These are phyloP conservation scores for Calamus simplicifolius DNA, from an alignment of 176 grass and related monocot genomes.

Conservation along the genomic window DNA sequence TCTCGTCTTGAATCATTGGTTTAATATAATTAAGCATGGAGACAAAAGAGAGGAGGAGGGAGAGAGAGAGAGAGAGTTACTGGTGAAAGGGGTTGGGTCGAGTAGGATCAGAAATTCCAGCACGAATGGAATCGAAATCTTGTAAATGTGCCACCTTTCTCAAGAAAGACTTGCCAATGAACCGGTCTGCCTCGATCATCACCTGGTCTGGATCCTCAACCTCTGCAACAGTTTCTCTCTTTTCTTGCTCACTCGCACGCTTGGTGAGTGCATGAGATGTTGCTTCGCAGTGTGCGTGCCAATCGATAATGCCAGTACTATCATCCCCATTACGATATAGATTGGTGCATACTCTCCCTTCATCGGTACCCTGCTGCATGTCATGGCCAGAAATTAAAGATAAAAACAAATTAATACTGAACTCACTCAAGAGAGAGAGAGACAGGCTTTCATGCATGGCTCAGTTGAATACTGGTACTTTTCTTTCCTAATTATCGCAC, in stretches of 20 bases:
- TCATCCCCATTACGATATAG: neutral
- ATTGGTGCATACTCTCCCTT: slow-evolving; percentile 3
- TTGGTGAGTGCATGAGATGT: slow-evolving; percentile 6
- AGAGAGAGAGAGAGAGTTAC: neutral
- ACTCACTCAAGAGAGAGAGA: too few relatives aligned
- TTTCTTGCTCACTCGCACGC: slow-evolving; percentile 14
- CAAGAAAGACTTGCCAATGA: slow-evolving; percentile 8
- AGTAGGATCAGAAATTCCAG: neutral
- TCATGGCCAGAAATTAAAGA: too few relatives aligned
- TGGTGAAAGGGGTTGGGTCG: neutral
- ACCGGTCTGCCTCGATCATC: neutral
- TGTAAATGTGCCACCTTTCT: slow-evolving; percentile 11
- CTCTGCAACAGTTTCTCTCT: slow-evolving; percentile 1
- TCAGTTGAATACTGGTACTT: neutral
- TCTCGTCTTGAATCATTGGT: too few relatives aligned
- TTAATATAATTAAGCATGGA: too few relatives aligned
- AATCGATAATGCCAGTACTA: neutral
- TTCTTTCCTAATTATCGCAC: neutral
- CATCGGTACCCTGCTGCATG: neutral
- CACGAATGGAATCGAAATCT: neutral
- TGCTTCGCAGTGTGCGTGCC: neutral
- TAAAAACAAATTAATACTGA: neutral
- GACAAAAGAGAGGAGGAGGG: too few relatives aligned
- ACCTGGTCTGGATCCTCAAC: slow-evolving; percentile 6
- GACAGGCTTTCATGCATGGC: neutral